Evolutionary conservation across 2,329 filamentous ascomycete genomes (phyloP), one percentile per base, ranked within the genome.

Genomic region (Penicillium sp.): DNA sequence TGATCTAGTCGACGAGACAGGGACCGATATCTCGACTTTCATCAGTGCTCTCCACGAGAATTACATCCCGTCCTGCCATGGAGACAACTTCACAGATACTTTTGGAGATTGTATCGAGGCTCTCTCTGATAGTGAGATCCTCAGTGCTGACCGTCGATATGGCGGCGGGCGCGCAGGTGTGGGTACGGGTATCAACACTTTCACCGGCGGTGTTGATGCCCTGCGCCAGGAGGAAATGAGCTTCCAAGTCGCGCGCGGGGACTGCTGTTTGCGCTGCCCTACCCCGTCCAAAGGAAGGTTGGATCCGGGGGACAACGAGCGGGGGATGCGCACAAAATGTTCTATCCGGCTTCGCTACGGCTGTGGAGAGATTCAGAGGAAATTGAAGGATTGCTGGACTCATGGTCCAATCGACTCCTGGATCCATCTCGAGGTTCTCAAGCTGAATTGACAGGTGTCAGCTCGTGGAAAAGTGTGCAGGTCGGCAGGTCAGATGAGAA

Each of bases 21-120:
- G 94, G 1, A 96, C 94, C 0, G 94, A 99, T 67, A 91, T 88
- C 0, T 86, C 90, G 54, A 97, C 92, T 0, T 97, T 97, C 67
- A 84, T 96, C 46, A 90, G 91, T 4, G 90, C 92, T 3, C 77
- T 97, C 0, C 93, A 97, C 69, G 94, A 99, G 67, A 99, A 99
- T 68, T 97, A 96, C 63, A 82, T 88, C 1, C 79, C 92, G 1
- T 97, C 94, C 0, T 97, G 93, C 71, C 75, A 78, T 24, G 78
- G 82, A 2, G 72, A 83, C 21, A 85, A 82, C 0, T 87, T 92
- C 1, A 81, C 92, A 29, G 90, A 94, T 64, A 88, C 88, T 59
- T 78, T 96, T 54, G 90, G 91, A 58, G 86, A 84, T n/a, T 97
- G 93, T 68, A 87, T 96, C 53, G 90, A 94, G 53, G 84, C 86